A percentile compares a stretch with the other conserved stretches of the same genome.
These are phyloP conservation scores for Taxawa tesnikishii DNA, from an alignment of 2,329 filamentous ascomycete genomes.

Conservation along the genomic window DNA sequence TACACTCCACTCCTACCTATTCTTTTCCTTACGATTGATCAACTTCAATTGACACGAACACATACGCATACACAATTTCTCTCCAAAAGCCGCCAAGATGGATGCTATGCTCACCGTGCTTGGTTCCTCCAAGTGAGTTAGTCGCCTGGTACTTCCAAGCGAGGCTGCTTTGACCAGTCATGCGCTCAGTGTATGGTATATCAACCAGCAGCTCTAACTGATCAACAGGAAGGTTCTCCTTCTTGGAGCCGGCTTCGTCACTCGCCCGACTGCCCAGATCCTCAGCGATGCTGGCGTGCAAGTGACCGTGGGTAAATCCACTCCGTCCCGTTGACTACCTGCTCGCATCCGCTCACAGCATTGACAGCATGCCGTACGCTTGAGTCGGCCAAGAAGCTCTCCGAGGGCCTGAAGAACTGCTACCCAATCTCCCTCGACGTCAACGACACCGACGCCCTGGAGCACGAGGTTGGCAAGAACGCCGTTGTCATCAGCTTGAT, in stretches of 20 bases:
- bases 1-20: no score
- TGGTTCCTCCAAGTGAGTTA: conserved; percentile 19
- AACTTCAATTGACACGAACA: no score
- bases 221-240: conserved; percentile 30
- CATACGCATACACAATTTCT: no score
- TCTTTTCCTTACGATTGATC: no score
- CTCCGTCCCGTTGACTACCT: neutral
- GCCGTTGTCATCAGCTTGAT: conserved; percentile 49
- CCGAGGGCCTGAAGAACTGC: conserved; percentile 58
- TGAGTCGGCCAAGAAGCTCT: conserved; percentile 62
- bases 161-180: no score
- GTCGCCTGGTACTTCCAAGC: no score
- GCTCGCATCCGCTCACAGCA: conserved; percentile 1
- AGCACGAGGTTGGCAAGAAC: conserved; percentile 67
- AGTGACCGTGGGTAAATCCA: conserved; percentile 43
- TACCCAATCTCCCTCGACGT: conserved; percentile 76
- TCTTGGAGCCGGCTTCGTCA: conserved; percentile 42
- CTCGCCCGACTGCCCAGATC: conserved; percentile 46
- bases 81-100: conserved; percentile 18
- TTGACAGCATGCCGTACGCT: conserved; percentile 66
- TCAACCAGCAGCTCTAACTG: no score
- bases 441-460: conserved; percentile 60
- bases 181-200: no score
- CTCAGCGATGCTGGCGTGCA: conserved; percentile 44
- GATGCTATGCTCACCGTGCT: conserved; percentile 18